Conservation (phyloP, 2,329 filamentous ascomycete species). For the Talaromyces sp. region DNA sequence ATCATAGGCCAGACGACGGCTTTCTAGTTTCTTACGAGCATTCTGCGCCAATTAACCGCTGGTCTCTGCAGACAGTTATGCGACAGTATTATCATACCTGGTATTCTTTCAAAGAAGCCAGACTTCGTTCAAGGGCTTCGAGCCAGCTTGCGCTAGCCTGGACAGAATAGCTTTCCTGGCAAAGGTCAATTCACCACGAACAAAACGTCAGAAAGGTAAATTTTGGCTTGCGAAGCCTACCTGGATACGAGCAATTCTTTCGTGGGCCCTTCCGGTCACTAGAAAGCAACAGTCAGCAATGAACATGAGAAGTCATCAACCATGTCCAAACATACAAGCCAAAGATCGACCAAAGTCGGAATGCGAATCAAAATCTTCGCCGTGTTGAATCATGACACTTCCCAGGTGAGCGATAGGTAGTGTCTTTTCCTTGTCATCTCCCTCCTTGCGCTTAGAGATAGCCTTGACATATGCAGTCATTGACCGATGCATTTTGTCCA, state of each 20-base stretch:
- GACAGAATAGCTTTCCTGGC: slow-evolving; percentile 68
- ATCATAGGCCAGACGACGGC: slow-evolving; percentile 81
- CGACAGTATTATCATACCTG: slow-evolving; percentile 56
- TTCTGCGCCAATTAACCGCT: slow-evolving; percentile 41
- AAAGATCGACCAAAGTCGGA: slow-evolving; percentile 89
- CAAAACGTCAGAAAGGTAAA: neutral
- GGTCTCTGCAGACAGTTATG: neutral
- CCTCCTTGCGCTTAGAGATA: slow-evolving; percentile 74
- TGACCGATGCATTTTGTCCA: slow-evolving; percentile 82
- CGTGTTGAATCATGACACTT: slow-evolving; percentile 78
- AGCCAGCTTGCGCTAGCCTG: slow-evolving; percentile 79
- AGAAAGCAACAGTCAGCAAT: slow-evolving; percentile 12
- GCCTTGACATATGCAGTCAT: slow-evolving; percentile 86
- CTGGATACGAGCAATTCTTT: slow-evolving; percentile 77
- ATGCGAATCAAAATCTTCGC: slow-evolving; percentile 85
- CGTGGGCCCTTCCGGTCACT: slow-evolving; percentile 80
- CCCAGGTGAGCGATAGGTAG: slow-evolving; percentile 75
- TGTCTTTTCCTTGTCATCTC: slow-evolving; percentile 82
- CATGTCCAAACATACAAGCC: slow-evolving; percentile 50
- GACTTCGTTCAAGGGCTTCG: slow-evolving; percentile 80
- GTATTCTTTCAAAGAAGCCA: slow-evolving; percentile 97
- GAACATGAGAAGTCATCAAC: neutral
- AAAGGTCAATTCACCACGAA: neutral
- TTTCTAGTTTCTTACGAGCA: slow-evolving; percentile 91
- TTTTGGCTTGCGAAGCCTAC: neutral